Evolutionary conservation across 371 early-diverging fungal genomes (phyloP), one percentile per base, ranked within the genome.

Genomic region (Mucor velutinosus): DNA sequence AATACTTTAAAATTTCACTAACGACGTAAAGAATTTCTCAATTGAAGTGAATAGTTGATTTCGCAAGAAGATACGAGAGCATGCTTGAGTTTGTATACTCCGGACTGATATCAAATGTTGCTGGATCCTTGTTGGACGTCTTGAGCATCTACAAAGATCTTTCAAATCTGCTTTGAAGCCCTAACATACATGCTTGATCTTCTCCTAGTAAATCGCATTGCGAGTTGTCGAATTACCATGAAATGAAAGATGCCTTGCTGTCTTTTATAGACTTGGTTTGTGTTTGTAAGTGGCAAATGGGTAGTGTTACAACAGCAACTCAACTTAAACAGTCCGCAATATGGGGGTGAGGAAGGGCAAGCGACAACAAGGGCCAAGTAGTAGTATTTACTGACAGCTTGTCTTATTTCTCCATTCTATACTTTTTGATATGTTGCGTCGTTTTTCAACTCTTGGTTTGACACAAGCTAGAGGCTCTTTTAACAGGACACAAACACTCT

Each of bases 361-460:
- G 19, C 17, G 45, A 45, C 45, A 45, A 25, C 51, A 51, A 51
- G 51, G 51, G 51, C 51, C 51, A 51, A 23, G 19, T 11, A 17
- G 33, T 37, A 14, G 37, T 10, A 5, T 51, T 51, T 51, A 25
- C 25, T 51, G 51, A 51, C 51, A 53, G 32, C 25, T 39, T 30
- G 12, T 30, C 23, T 23, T 21, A 21, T 33, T 30, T 17, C 35
- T 21, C 32, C 6, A 8, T 23, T 23, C 10, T 10, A 49, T 19
- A 49, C 6, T 35, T 35, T 1, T 7, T 10, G 8, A 51, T 25
- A 65, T 65, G 51, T 65, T 65, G 37, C 65, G 65, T 37, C 59
- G 53, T 3, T 57, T 66, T 33, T 57, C 58, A 37, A 55, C 56
- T 23, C 17, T 66, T 14, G 19, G n/a, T 7, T 53, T 66, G 29